Evolutionary conservation across 2,329 filamentous ascomycete species (phyloP), one percentile per base, ranked within the genome.

Genomic region (Parastagonospora avenae): DNA sequence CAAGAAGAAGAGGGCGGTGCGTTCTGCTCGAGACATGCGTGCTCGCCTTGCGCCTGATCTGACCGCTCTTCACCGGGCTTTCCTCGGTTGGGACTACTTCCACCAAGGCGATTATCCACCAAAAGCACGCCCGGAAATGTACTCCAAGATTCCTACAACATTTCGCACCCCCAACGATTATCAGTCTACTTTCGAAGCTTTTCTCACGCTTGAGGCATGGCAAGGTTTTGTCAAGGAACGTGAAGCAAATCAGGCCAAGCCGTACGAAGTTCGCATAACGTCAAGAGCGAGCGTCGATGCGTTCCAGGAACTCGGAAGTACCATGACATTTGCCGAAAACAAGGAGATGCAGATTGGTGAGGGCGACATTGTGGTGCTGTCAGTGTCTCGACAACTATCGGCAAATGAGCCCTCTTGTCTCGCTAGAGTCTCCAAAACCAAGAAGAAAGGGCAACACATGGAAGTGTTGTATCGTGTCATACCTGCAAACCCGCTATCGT

Each of bases 31-130:
- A 74, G 94, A 99, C 74, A 93, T 97, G 85, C 88, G 93, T 62
- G 93, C 94, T 57, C 88, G 94, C 55, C 81, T 99, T 52, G 89
- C 92, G 29, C 94, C 95, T 7, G 91, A 95, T 59, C 88, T 99
- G 76, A 88, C 91, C 32, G 81, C 85, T 12, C 77, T 99, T 28
- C 94, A 97, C 70, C 87, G 89, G 63, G 88, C 88, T 14, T 91
- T 99, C 43, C 83, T 99, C 2, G 84, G 89, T 48, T 99, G 94
- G 94, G 90, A 99, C 60, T 96, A 95, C 60, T 99, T 97, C 73
- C 90, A 96, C 66, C 79, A 86, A 39, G 91, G 92, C 27, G 91
- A 92, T 65, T 89, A 92, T 52, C 94, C 94, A 5, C 92, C 94
- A 0, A 83, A 81, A 50, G 81, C 82, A 5, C 87, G 85, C 44